Evolutionary conservation across 495 filamentous ascomycete species (phyloP).

Genomic region (Talaromyces wortmannii): DNA sequence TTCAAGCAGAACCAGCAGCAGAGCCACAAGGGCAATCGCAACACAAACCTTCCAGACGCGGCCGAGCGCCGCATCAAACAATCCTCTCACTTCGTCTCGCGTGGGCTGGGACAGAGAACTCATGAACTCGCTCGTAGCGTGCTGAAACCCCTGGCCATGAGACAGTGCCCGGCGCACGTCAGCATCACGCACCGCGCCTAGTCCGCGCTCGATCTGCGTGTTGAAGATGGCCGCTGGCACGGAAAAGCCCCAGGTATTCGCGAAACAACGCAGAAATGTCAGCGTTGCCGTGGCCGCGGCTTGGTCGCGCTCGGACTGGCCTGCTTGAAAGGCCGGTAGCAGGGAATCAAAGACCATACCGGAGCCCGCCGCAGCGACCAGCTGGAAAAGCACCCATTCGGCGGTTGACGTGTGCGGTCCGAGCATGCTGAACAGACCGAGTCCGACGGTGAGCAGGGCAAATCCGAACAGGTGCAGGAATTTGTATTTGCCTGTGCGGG

Average conservation of each 20-base stretch:
- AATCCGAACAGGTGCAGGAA: conserved; percentile 31
- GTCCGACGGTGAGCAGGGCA: conserved; percentile 26
- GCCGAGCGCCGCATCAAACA: neutral
- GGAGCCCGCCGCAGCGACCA: conserved; percentile 18
- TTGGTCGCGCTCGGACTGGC: conserved; percentile 22
- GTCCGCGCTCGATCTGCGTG: neutral
- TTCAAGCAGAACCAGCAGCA: conserved; percentile 11
- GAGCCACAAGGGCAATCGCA: neutral
- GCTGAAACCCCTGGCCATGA: neutral
- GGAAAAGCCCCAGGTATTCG: conserved; percentile 40
- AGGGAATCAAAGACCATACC: conserved; percentile 20
- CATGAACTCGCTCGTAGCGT: neutral
- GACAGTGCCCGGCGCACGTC: neutral
- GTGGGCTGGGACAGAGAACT: neutral
- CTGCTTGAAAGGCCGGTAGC: conserved; percentile 31
- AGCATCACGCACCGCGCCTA: neutral
- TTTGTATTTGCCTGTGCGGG: conserved; percentile 36
- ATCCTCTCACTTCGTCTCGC: neutral
- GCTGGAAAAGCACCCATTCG: conserved; percentile 19
- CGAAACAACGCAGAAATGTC: conserved; percentile 39
- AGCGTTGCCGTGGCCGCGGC: conserved; percentile 35
- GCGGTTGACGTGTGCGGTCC: conserved; percentile 11
- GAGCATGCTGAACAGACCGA: conserved; percentile 35
- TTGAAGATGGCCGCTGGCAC: conserved; percentile 46
- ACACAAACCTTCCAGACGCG: neutral